A percentile compares a stretch with the other conserved stretches of the same genome.
phyloP scores from a whole-genome alignment of 2,329 filamentous ascomycete genomes.

The Cucurbitaria berberidis region DNA sequence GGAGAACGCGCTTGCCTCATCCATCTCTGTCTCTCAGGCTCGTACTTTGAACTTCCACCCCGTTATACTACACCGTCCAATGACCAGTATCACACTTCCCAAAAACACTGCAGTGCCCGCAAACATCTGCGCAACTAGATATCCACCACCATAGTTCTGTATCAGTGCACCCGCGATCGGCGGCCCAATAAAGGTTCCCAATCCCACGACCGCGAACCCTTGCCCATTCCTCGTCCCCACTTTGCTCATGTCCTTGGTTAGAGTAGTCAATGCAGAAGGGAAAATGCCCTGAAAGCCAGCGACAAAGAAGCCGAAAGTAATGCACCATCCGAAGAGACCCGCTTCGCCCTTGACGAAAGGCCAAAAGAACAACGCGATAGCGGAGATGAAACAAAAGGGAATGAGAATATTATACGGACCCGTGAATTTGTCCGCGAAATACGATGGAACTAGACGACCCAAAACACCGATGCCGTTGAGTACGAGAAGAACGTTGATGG shows the following conservation, averaged over 20 bases:
- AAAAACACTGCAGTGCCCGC: slow-evolving; percentile 38
- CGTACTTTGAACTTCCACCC: slow-evolving; percentile 35
- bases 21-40: slow-evolving; percentile 15
- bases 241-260: slow-evolving; percentile 57
- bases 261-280: slow-evolving; percentile 49
- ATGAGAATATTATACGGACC: slow-evolving; percentile 65
- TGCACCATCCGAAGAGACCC: slow-evolving; percentile 53
- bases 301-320: slow-evolving; percentile 54
- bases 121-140: slow-evolving; percentile 55
- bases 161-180: slow-evolving; percentile 57
- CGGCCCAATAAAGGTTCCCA: slow-evolving; percentile 55
- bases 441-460: slow-evolving; percentile 60
- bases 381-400: slow-evolving; percentile 56
- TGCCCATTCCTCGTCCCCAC: slow-evolving; percentile 57
- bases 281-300: slow-evolving; percentile 56
- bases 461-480: slow-evolving; percentile 64
- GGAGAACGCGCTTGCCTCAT: too few species aligned
- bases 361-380: slow-evolving; percentile 63
- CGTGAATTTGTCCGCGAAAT: slow-evolving; percentile 59
- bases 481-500: slow-evolving; percentile 63
- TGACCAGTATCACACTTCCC: slow-evolving; percentile 37
- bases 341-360: slow-evolving; percentile 53
- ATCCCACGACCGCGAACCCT: slow-evolving; percentile 54
- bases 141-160: slow-evolving; percentile 48
- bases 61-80: slow-evolving; percentile 38